Percentiles rank a stretch among this genome's conserved stretches.
Evolutionary conservation across 352 stramenopile genomes (phyloP).

Genomic region (Elongisporangium prolatum): DNA sequence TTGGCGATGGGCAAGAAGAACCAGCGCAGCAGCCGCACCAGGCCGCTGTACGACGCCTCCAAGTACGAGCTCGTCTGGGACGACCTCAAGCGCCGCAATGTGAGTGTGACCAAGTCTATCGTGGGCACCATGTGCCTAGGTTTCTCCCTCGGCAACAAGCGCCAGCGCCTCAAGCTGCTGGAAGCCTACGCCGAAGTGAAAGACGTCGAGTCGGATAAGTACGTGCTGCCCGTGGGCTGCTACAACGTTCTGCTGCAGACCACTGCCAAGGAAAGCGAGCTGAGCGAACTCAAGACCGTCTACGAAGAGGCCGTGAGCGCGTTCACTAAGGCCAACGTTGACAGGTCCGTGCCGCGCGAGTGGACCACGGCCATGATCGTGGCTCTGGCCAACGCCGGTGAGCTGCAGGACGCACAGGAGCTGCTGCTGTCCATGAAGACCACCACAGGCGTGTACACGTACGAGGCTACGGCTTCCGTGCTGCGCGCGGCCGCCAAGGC

Average conservation of each 20-base stretch:
- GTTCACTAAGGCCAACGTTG: constrained; percentile 20
- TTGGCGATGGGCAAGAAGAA: constrained; percentile 15
- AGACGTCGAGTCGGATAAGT: constrained; percentile 27
- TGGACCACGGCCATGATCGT: constrained; percentile 42
- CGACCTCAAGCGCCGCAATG: constrained; percentile 27
- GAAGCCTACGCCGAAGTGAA: constrained; percentile 40
- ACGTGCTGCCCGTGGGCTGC: constrained; percentile 34
- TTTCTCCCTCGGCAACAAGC: constrained; percentile 40
- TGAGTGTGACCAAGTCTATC: constrained; percentile 35
- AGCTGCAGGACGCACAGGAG: constrained; percentile 33
- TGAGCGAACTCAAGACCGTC: constrained; percentile 30
- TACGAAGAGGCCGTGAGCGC: constrained; percentile 40
- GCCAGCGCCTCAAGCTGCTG: constrained; percentile 50
- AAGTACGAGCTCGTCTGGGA: constrained; percentile 37
- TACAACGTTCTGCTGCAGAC: constrained; percentile 43
- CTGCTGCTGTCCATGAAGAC: constrained; percentile 33
- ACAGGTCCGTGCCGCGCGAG: constrained; percentile 28
- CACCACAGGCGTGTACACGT: constrained; percentile 33
- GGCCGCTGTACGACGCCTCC: constrained; percentile 28
- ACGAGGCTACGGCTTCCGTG: constrained; percentile 33
- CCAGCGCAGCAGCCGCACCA: constrained; percentile 13
- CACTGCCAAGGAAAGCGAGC: constrained; percentile 25
- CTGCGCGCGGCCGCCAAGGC: constrained; percentile 26
- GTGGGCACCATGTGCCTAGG: constrained; percentile 38
- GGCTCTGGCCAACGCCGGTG: constrained; percentile 28